Evolutionary conservation across 2,329 filamentous ascomycete genomes (phyloP), one percentile per base, ranked within the genome.

Genomic region (Penicillium sp.): DNA sequence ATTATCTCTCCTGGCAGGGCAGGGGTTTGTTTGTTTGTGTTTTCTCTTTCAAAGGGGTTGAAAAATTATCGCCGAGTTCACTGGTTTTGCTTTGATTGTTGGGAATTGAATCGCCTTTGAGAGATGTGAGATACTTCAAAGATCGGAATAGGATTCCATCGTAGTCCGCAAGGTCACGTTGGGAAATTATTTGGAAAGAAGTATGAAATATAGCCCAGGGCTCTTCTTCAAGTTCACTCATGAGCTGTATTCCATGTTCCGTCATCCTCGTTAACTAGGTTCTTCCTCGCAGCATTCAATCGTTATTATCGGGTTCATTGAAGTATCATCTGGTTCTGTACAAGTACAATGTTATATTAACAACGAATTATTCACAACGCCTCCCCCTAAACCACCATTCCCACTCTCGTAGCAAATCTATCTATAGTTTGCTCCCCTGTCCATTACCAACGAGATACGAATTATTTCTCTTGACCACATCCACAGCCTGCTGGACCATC

Each of bases 401-500:
- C n/a, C n/a, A n/a, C n/a, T n/a, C n/a, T n/a, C n/a, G 24, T 28
- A 28, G 10, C 24, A 28, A 10, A 28, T n/a, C 14, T n/a, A 28
- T 53, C 68, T 69, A 82, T 52, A 83, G 65, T 58, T 78, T 81
- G 57, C 79, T 82, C 11, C 64, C 56, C 28, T 59, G 61, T 11
- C 68, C 64, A 37, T 33, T 48, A 2, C 23, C 67, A 68, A 18
- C 62, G 55, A 92, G 71, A 73, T 89, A 92, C 2, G 75, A 74
- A 34, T 81, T 77, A 3, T 87, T 88, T 24, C 81, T 69, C 71
- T 79, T 84, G 64, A 95, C 69, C 79, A 88, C 84, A 1, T 83
- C 81, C 8, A 87, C 85, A 1, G 90, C 91, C 71, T 92, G 87
- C 18, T 77, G 75, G 9, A 96, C 90, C 91, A 97, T 97, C 62